Evolutionary conservation across 2,329 filamentous ascomycete species (phyloP).

Genomic region (Fusarium pseudoanthophilum): DNA sequence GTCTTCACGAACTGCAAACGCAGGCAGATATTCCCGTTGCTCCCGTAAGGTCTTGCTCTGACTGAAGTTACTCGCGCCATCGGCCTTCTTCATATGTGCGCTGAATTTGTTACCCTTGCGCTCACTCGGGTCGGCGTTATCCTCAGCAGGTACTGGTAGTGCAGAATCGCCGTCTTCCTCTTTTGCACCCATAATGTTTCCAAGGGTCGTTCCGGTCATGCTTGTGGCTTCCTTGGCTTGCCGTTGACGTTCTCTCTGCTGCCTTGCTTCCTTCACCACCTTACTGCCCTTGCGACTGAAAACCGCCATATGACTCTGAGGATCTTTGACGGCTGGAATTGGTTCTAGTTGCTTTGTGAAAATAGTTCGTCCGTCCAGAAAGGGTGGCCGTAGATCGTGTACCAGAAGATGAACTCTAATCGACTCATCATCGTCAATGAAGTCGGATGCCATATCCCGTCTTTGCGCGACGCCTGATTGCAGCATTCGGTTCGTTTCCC

Average conservation of each 20-base stretch:
- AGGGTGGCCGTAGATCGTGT: slow-evolving; percentile 93
- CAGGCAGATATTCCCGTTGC: slow-evolving; percentile 91
- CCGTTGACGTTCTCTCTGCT: slow-evolving; percentile 91
- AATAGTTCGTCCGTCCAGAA: slow-evolving; percentile 91
- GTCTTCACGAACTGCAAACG: slow-evolving; percentile 96
- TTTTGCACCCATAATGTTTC: slow-evolving; percentile 95
- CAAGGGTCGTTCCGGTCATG: slow-evolving; percentile 88
- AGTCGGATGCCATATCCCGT: slow-evolving; percentile 81
- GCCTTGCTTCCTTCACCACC: slow-evolving; percentile 89
- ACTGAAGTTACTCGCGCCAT: slow-evolving; percentile 90
- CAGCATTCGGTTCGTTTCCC: slow-evolving; percentile 99
- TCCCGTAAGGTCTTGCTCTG: slow-evolving; percentile 90
- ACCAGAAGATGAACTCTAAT: slow-evolving; percentile 91
- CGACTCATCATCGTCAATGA: slow-evolving; percentile 85
- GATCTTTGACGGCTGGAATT: slow-evolving; percentile 89
- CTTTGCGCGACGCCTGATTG: slow-evolving; percentile 95
- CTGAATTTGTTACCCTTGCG: slow-evolving; percentile 78
- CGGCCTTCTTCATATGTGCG: slow-evolving; percentile 86
- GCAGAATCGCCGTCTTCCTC: slow-evolving; percentile 94
- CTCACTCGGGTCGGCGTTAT: slow-evolving; percentile 66
- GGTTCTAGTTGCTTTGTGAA: slow-evolving; percentile 98
- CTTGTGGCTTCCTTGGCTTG: slow-evolving; percentile 96
- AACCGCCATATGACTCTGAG: slow-evolving; percentile 98
- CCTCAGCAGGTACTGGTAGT: slow-evolving; percentile 77
- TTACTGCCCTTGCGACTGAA: slow-evolving; percentile 95